Evolutionary conservation across 1,139 yeast genomes (phyloP).

Genomic region (Magnusiomyces tetraspermus): DNA sequence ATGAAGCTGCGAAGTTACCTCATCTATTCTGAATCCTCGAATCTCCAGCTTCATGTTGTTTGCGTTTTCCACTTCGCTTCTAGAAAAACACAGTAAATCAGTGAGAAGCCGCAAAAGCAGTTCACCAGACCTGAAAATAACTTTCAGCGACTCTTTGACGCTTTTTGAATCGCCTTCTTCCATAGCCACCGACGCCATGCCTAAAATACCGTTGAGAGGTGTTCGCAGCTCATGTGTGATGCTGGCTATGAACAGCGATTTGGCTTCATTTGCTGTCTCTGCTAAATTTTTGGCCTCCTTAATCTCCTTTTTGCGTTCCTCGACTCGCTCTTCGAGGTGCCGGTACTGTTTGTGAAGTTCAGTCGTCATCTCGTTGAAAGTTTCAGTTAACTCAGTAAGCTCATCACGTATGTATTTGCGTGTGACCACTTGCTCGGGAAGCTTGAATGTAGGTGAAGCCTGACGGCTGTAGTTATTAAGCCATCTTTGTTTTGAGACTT

Average conservation of each 20-base stretch:
- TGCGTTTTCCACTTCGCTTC: conserved; percentile 54
- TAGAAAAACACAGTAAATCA: conserved; percentile 75
- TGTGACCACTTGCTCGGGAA: conserved; percentile 29
- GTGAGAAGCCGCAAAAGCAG: conserved; percentile 73
- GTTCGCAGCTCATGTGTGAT: conserved; percentile 89
- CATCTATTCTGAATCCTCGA: conserved; percentile 60
- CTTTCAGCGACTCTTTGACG: conserved; percentile 60
- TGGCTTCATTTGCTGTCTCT: conserved; percentile 79
- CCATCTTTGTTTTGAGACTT: neutral
- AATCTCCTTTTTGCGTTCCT: conserved; percentile 73
- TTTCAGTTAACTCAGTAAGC: conserved; percentile 77
- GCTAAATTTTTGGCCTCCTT: conserved; percentile 41
- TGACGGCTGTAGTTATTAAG: conserved; percentile 26
- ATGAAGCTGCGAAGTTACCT: conserved; percentile 71
- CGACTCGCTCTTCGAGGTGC: conserved; percentile 78
- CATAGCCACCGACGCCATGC: conserved; percentile 91
- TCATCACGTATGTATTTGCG: conserved; percentile 55
- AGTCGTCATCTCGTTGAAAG: conserved; percentile 87
- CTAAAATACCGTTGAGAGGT: conserved; percentile 84
- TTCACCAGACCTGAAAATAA: conserved; percentile 83
- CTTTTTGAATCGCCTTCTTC: conserved; percentile 61
- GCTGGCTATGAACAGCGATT: conserved; percentile 86
- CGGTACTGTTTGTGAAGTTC: conserved; percentile 79
- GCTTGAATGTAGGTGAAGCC: conserved; percentile 19
- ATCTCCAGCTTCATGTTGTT: conserved; percentile 64